A percentile compares a stretch with the other conserved stretches of the same genome.
Evolutionary conservation across 495 filamentous ascomycete genomes (phyloP).

Genomic region (Paragyromitra xinjiangensis): DNA sequence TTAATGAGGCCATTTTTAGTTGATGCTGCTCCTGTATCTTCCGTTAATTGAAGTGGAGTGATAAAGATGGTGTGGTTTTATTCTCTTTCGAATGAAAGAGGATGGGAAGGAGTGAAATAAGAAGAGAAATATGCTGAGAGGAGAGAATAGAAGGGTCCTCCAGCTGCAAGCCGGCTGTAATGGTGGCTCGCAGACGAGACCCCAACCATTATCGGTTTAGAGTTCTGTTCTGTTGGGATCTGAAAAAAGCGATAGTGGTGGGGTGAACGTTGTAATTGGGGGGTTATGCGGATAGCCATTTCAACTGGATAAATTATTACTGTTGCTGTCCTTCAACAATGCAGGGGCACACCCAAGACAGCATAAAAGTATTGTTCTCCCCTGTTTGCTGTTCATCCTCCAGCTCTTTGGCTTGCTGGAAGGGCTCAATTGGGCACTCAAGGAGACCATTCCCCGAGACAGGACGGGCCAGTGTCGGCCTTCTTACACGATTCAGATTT

Average conservation of each 20-base stretch:
- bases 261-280: conserved; percentile 2
- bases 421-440: conserved; percentile 9
- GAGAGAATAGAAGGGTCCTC: neutral
- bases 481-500: neutral
- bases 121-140: neutral
- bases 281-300: neutral
- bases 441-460: neutral
- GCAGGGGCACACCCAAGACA: conserved; percentile 18
- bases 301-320: conserved; percentile 20
- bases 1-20: conserved; percentile 42
- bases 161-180: conserved; percentile 1
- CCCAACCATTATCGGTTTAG: conserved; percentile 44
- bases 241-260: neutral
- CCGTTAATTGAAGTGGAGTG: conserved; percentile 14
- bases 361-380: conserved; percentile 1
- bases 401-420: neutral
- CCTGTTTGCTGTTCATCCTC: neutral
- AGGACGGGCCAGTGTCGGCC: conserved; percentile 9
- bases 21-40: conserved; percentile 3
- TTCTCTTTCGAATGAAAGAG: conserved; percentile 14
- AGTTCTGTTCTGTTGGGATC: conserved; percentile 47
- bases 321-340: conserved; percentile 22
- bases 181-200: neutral
- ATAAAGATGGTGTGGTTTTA: conserved; percentile 17
- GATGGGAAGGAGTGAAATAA: conserved; percentile 18